A percentile compares a stretch with the other conserved stretches of the same genome.
phyloP scores from a whole-genome alignment of 352 stramenopile genomes.

The Globisporangium radiosum region DNA sequence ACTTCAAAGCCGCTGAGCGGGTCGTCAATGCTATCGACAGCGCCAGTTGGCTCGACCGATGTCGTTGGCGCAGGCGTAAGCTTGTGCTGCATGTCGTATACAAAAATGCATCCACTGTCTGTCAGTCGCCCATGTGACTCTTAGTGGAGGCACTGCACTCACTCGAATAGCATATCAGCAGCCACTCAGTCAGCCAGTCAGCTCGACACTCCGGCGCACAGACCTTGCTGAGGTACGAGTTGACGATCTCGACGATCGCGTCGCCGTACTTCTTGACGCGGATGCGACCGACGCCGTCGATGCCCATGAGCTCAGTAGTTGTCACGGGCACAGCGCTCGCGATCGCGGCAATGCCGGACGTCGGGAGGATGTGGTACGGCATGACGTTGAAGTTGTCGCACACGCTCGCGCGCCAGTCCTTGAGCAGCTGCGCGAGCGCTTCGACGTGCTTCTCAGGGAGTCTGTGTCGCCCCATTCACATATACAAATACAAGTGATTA shows the following conservation, averaged over 20 bases:
- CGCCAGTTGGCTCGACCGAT: constrained; percentile 12
- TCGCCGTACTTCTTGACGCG: constrained; percentile 84
- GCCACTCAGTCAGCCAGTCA: no score
- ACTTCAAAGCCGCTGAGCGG: constrained; percentile 18
- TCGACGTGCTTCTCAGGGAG: constrained; percentile 68
- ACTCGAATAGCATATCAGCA: no score
- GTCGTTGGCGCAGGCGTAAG: constrained; percentile 36
- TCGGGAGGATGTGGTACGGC: constrained; percentile 85
- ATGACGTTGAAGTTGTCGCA: constrained; percentile 84
- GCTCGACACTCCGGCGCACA: neutral
- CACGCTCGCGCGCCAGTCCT: constrained; percentile 82
- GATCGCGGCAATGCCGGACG: constrained; percentile 71
- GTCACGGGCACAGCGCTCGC: constrained; percentile 71
- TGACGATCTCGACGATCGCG: constrained; percentile 79
- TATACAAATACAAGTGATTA: no score
- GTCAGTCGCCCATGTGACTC: neutral
- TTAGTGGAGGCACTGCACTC: no score
- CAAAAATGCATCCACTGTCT: neutral
- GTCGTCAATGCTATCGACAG: constrained; percentile 28
- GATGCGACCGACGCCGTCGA: constrained; percentile 77
- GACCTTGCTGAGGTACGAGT: constrained; percentile 74
- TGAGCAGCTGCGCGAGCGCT: constrained; percentile 67
- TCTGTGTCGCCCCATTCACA: constrained; percentile 15
- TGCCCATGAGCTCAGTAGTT: constrained; percentile 68
- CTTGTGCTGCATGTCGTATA: constrained; percentile 37